Evolutionary conservation across 495 filamentous ascomycete species (phyloP).

Genomic region (Penicillium argentinense): DNA sequence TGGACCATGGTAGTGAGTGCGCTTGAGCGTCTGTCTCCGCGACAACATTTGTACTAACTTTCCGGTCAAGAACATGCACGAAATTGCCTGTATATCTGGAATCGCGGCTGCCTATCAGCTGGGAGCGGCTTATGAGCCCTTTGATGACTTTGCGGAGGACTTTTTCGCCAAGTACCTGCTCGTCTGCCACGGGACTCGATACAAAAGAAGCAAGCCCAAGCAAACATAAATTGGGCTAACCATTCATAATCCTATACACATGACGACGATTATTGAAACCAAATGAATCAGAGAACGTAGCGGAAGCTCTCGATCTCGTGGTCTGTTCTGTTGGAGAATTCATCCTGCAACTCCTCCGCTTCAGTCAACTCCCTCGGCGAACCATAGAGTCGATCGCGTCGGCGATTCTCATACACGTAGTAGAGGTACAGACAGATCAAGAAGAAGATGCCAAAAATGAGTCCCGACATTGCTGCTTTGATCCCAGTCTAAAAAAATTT

Average conservation of each 20-base stretch:
- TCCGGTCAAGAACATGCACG: conserved; percentile 66
- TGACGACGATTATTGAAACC: too few species aligned
- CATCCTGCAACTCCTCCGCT: conserved; percentile 26
- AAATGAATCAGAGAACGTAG: conserved; percentile 23
- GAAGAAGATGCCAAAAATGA: conserved; percentile 27
- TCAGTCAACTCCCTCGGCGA: conserved; percentile 22
- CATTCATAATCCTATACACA: too few species aligned
- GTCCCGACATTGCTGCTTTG: conserved; percentile 28
- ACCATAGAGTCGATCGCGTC: conserved; percentile 26
- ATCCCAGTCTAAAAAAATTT: conserved; percentile 23
- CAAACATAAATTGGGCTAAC: conserved; percentile 3
- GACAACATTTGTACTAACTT: background rate
- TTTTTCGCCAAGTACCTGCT: conserved; percentile 57
- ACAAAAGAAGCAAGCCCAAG: conserved; percentile 27
- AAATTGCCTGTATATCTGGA: conserved; percentile 74
- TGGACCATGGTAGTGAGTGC: conserved; percentile 75
- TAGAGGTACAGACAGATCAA: conserved; percentile 23
- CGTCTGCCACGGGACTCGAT: conserved; percentile 51
- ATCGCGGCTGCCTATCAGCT: conserved; percentile 76
- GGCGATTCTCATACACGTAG: conserved; percentile 27
- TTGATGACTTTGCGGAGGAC: conserved; percentile 61
- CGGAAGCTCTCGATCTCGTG: conserved; percentile 33
- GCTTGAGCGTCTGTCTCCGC: background rate
- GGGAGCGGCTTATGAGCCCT: conserved; percentile 70
- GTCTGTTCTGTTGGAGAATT: conserved; percentile 34